These are phyloP conservation scores for Suillus subalutaceus DNA, from an alignment of 768 basidiomycete species.

Conservation along the genomic window DNA sequence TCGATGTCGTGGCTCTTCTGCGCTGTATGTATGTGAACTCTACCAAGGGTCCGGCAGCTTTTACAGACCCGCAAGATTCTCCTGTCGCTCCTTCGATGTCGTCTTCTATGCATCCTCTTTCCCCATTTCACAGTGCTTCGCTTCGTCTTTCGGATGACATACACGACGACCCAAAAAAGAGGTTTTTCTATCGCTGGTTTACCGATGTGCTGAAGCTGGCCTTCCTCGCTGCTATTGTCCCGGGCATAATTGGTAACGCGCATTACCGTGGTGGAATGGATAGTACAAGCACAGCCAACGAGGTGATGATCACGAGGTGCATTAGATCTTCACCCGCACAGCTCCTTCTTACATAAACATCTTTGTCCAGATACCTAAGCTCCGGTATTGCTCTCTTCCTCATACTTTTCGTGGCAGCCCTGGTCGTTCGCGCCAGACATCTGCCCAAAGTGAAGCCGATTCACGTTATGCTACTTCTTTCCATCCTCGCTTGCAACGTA, in stretches of 20 bases:
- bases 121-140: conserved; percentile 14
- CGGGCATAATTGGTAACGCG: conserved; percentile 34
- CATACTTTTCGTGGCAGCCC: conserved; percentile 21
- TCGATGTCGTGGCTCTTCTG: conserved; percentile 38
- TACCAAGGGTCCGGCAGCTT: conserved; percentile 33
- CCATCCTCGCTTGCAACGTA: conserved; percentile 34
- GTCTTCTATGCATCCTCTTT: conserved; percentile 17
- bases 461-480: conserved; percentile 23
- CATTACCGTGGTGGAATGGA: conserved; percentile 22
- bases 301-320: conserved; percentile 22
- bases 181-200: conserved; percentile 35
- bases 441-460: conserved; percentile 32
- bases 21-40: conserved; percentile 45
- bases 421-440: conserved; percentile 28
- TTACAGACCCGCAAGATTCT: conserved; percentile 26
- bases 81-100: conserved; percentile 21
- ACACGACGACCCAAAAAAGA: conserved; percentile 33
- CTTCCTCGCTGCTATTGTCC: conserved; percentile 35
- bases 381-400: conserved; percentile 26
- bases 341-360: background rate
- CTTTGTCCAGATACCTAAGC: conserved; percentile 31
- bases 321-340: conserved; percentile 20
- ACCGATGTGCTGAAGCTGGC: conserved; percentile 25
- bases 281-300: conserved; percentile 20
- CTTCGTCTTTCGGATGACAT: conserved; percentile 9